phyloP scores from a whole-genome alignment of 768 basidiomycete species.

The Saitozyma sp. region DNA sequence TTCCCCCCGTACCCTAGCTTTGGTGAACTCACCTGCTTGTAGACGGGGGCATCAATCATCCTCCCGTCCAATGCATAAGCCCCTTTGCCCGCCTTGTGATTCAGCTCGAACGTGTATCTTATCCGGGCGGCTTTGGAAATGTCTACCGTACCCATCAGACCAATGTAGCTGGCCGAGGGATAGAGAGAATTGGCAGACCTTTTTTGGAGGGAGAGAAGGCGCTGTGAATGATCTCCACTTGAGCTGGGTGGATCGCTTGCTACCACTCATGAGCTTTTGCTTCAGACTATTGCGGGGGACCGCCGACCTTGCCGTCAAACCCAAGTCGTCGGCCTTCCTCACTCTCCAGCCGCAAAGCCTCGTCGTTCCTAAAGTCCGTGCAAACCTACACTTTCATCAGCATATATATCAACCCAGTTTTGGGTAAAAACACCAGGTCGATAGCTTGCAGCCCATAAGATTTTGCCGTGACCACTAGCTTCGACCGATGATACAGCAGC shows the following conservation, averaged over 20 bases:
- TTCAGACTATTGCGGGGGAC: no score
- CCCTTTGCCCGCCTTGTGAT: slow-evolving; percentile 68
- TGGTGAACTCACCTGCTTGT: slow-evolving; percentile 65
- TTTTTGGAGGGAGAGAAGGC: slow-evolving; percentile 73
- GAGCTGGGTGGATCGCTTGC: slow-evolving; percentile 94
- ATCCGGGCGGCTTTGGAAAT: slow-evolving; percentile 75
- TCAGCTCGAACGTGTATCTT: slow-evolving; percentile 63
- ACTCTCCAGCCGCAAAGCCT: slow-evolving; percentile 70
- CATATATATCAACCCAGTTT: not conserved
- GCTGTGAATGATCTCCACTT: slow-evolving; percentile 72
- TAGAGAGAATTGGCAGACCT: slow-evolving; percentile 56
- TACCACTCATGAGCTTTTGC: slow-evolving; percentile 45
- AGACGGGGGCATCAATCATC: slow-evolving; percentile 91
- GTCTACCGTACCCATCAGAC: slow-evolving; percentile 58
- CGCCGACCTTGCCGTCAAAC: slow-evolving; percentile 82
- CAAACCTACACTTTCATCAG: slow-evolving; percentile 66
- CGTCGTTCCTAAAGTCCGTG: slow-evolving; percentile 75
- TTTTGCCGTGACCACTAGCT: slow-evolving; percentile 76
- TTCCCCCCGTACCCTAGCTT: no score
- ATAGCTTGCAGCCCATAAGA: slow-evolving; percentile 81
- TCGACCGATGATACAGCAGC: slow-evolving; percentile 77
- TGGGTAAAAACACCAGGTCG: slow-evolving; percentile 72
- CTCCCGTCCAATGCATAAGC: slow-evolving; percentile 63
- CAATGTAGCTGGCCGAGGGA: slow-evolving; percentile 3
- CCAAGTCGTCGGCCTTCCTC: slow-evolving; percentile 76